Evolutionary conservation across 192 early-diverging fungal species (phyloP).

Genomic region (Coemansia sp.): DNA sequence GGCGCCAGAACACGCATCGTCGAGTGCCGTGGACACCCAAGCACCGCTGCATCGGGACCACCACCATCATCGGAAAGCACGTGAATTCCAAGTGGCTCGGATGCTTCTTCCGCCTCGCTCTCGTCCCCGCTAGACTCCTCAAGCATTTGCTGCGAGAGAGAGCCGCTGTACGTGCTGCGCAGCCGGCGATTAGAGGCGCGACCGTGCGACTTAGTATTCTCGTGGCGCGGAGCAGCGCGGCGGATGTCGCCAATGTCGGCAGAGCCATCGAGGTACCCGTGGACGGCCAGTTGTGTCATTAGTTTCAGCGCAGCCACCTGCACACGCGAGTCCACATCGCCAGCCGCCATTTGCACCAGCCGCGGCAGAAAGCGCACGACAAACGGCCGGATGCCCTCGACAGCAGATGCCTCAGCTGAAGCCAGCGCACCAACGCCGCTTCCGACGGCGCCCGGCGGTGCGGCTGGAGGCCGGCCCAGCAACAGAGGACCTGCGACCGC

Average conservation of each 20-base stretch:
- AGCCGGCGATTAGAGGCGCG: slow-evolving; percentile 2
- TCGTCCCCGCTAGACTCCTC: slow-evolving; percentile 38
- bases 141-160: slow-evolving; percentile 50
- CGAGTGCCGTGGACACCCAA: slow-evolving; percentile 63
- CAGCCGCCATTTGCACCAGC: slow-evolving; percentile 46
- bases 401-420: slow-evolving; percentile 62
- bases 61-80: slow-evolving; percentile 19
- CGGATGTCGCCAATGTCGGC: slow-evolving; percentile 39
- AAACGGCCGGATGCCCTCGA: slow-evolving; percentile 49
- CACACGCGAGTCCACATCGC: slow-evolving; percentile 40
- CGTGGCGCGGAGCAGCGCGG: neutral
- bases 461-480: slow-evolving; percentile 52
- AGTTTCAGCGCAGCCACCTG: slow-evolving; percentile 49
- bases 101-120: slow-evolving; percentile 9
- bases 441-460: slow-evolving; percentile 68
- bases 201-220: neutral
- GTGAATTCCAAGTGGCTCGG: slow-evolving; percentile 9
- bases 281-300: slow-evolving; percentile 27
- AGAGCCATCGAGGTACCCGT: slow-evolving; percentile 31
- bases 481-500: slow-evolving; percentile 59
- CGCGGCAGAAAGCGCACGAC: slow-evolving; percentile 40
- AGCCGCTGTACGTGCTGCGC: slow-evolving; percentile 35
- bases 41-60: slow-evolving; percentile 16
- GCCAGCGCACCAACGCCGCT: slow-evolving; percentile 78
- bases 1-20: slow-evolving; percentile 57